phyloP scores from a whole-genome alignment of 495 filamentous ascomycete species.

The Haplographium delicatum region DNA sequence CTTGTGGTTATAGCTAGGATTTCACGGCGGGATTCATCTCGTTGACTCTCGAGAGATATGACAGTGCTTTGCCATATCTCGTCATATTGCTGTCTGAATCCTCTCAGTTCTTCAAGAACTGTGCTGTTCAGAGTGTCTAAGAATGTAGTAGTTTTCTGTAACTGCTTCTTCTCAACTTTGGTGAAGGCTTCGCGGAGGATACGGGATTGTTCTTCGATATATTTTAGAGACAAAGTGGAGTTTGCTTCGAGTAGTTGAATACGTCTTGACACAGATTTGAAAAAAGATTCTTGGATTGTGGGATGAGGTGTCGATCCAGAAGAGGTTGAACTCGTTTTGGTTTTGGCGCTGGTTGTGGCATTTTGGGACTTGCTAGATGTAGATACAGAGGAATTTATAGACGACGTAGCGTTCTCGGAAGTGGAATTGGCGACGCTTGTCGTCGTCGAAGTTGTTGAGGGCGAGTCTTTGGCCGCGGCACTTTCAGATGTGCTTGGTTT shows the following conservation, averaged over 20 bases:
- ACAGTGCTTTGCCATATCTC: constrained; percentile 94
- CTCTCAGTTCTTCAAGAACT: constrained; percentile 76
- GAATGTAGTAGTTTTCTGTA: constrained; percentile 75
- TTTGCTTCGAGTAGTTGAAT: constrained; percentile 88
- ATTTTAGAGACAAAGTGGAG: constrained; percentile 86
- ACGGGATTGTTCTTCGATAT: constrained; percentile 92
- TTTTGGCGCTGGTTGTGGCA: constrained; percentile 20
- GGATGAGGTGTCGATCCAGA: constrained; percentile 58
- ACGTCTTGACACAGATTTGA: constrained; percentile 92
- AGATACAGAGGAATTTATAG: background rate
- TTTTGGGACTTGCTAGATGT: constrained; percentile 6
- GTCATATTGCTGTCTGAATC: constrained; percentile 82
- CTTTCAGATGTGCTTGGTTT: background rate
- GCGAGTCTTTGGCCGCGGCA: background rate
- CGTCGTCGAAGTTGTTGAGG: background rate
- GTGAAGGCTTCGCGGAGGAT: constrained; percentile 87
- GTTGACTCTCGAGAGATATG: constrained; percentile 82
- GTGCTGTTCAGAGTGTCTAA: constrained; percentile 79
- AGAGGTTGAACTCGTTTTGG: constrained; percentile 31
- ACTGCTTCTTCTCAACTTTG: constrained; percentile 84
- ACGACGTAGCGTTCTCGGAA: background rate
- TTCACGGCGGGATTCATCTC: constrained; percentile 73
- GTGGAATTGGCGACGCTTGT: background rate
- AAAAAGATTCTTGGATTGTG: constrained; percentile 93
- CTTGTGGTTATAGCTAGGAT: constrained; percentile 75